These are phyloP conservation scores for Pholiota adiposa DNA, from an alignment of 1,284 basidiomycete species.

Conservation along the genomic window DNA sequence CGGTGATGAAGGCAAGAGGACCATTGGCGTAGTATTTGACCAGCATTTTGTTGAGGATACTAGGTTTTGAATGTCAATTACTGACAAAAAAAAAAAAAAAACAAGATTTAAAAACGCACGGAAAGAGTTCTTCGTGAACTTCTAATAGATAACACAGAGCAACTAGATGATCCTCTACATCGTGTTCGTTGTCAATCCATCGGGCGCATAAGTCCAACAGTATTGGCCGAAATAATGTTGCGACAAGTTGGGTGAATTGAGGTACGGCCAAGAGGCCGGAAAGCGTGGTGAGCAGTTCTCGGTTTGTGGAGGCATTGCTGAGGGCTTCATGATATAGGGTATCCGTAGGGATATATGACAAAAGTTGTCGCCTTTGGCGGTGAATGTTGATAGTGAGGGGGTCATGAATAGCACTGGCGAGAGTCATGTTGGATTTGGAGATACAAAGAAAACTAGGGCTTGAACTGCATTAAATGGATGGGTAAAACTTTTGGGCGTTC, in stretches of 20 bases:
- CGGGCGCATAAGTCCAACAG: slow-evolving; percentile 72
- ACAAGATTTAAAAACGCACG: slow-evolving; percentile 57
- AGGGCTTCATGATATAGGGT: slow-evolving; percentile 39
- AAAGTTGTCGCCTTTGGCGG: slow-evolving; percentile 50
- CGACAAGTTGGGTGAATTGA: slow-evolving; percentile 58
- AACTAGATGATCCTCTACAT: slow-evolving; percentile 56
- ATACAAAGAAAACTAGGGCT: too few relatives aligned
- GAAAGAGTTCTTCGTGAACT: slow-evolving; percentile 74
- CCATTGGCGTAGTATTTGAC: slow-evolving; percentile 53
- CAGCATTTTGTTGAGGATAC: slow-evolving; percentile 56
- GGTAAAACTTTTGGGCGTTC: not conserved
- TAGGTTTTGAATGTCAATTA: slow-evolving; percentile 28
- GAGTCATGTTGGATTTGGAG: slow-evolving; percentile 22
- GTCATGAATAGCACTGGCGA: slow-evolving; percentile 34
- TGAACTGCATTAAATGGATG: not conserved
- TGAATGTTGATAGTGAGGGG: slow-evolving; percentile 56
- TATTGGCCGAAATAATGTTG: slow-evolving; percentile 66
- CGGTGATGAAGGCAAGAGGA: slow-evolving; percentile 51
- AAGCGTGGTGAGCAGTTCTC: slow-evolving; percentile 46
- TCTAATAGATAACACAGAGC: slow-evolving; percentile 68
- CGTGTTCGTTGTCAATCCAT: slow-evolving; percentile 60
- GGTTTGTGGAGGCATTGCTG: slow-evolving; percentile 38
- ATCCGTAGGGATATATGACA: slow-evolving; percentile 43
- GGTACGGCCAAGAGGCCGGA: slow-evolving; percentile 56
- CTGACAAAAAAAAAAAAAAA: slow-evolving; percentile 7